Base-by-base conservation (phyloP, 805 yeast genomes). In the Candida morakotiae region DNA sequence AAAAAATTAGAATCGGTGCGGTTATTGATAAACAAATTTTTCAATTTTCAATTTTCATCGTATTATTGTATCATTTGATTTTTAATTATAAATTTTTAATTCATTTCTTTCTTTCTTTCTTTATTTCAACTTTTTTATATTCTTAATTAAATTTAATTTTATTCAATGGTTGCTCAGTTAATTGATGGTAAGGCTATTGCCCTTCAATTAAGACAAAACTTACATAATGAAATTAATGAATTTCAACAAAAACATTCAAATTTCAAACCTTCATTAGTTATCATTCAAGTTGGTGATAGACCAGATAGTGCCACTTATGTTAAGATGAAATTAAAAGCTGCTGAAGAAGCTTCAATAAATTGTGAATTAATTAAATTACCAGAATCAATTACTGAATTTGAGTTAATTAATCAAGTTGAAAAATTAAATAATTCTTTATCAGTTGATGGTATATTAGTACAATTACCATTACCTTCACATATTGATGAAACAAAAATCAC, bases 231-330 rank as follows among this genome's bases (percentile, higher is more conserved):
- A 31, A 72, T 77, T 49, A 21, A 41, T 11, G 51, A 53, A 37
- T 46, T 72, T 39, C 72, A 75, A 54, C 43, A 58, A 9, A 55
- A 62, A 23, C 67, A 73, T 46, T 72, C 80, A 11, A 67, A 65
- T 33, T 83, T 84, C 59, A 64, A 67, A 45, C 93, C 95, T 21
- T 71, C 68, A 29, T 66, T 85, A 52, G 68, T 79, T 43, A 84
- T 85, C 46, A 68, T 85, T 45, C 95, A 85, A 62, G 83, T 85
- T 16, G 95, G 94, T 39, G 64, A 67, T 18, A 71, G 91, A 58
- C 83, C 82, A 16, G 95, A 85, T 53, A 83, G 93, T 9, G 67
- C 83, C n/a, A 82, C 87, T 3, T 85, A 85, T 58, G 89, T 85
- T 32, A 74, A 78, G 46, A 83, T 83, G 87, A 85, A 85, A 59